Conservation (phyloP, 441 rosid genomes). For the Erodium chrysanthum region DNA sequence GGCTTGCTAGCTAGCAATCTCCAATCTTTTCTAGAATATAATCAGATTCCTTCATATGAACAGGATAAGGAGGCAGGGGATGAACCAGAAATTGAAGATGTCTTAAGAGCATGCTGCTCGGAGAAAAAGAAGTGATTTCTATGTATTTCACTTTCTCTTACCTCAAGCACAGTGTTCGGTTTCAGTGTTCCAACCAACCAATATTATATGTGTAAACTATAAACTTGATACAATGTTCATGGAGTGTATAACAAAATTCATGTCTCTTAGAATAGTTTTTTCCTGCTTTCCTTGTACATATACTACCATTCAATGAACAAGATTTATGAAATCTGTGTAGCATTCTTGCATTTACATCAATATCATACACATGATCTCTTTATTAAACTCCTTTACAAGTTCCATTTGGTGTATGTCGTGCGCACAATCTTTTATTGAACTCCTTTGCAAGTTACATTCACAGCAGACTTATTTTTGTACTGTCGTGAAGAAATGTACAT, state of each 20-base stretch:
- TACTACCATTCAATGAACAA: too few relatives aligned
- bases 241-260: too few relatives aligned
- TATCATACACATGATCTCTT: too few relatives aligned
- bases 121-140: constrained; percentile 17
- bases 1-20: too few relatives aligned
- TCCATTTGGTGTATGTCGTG: too few relatives aligned
- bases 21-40: background rate
- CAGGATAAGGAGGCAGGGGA: constrained; percentile 99
- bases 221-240: too few relatives aligned
- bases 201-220: too few relatives aligned
- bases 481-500: background rate
- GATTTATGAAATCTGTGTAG: too few relatives aligned
- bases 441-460: background rate
- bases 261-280: too few relatives aligned
- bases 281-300: too few relatives aligned
- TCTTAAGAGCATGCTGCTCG: constrained; percentile 67
- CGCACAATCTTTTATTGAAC: background rate
- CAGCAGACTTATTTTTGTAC: background rate
- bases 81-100: constrained; percentile 67
- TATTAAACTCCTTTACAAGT: background rate
- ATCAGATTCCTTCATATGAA: constrained; percentile 10
- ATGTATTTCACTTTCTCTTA: background rate
- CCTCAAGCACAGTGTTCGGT: background rate
- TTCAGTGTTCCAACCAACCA: background rate
- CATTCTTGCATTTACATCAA: too few relatives aligned